Percentiles rank a stretch among this genome's conserved stretches.
These are phyloP conservation scores for Aspergillus sclerotiicarbonarius DNA, from an alignment of 495 filamentous ascomycete species.

Conservation along the genomic window DNA sequence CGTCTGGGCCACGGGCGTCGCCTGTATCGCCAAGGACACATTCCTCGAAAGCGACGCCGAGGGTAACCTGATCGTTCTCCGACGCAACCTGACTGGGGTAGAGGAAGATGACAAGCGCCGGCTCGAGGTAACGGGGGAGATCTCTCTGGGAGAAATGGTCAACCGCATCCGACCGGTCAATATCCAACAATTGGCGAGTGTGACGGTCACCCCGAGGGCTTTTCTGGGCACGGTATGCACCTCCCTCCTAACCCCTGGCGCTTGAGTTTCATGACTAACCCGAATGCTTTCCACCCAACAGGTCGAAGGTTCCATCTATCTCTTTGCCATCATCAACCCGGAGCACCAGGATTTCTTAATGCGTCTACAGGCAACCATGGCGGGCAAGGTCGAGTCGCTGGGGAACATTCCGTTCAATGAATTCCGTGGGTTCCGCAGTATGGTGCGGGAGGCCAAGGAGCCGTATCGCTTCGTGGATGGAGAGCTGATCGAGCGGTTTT, in stretches of 20 bases:
- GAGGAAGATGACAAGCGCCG: conserved; percentile 68
- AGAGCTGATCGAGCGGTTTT: conserved; percentile 82
- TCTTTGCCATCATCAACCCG: conserved; percentile 74
- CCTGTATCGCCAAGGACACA: conserved; percentile 64
- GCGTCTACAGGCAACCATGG: conserved; percentile 70
- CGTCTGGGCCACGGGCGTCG: conserved; percentile 77
- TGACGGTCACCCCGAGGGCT: conserved; percentile 73
- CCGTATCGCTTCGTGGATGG: conserved; percentile 91
- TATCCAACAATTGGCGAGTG: conserved; percentile 56
- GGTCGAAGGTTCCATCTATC: conserved; percentile 89
- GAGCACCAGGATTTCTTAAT: conserved; percentile 76
- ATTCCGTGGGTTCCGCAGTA: conserved; percentile 76
- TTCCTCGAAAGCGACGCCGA: conserved; percentile 81
- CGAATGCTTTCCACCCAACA: conserved; percentile 26
- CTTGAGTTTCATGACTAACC: background rate
- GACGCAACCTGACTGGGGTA: conserved; percentile 66
- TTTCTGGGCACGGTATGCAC: conserved; percentile 85
- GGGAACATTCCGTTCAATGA: conserved; percentile 71
- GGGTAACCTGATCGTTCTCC: conserved; percentile 80
- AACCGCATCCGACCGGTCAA: conserved; percentile 71
- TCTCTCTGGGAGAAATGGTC: conserved; percentile 86
- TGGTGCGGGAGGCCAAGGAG: conserved; percentile 65
- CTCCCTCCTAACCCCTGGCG: background rate
- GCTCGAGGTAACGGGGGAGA: conserved; percentile 74
- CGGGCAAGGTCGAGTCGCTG: conserved; percentile 60